Evolutionary conservation across 306 rosid genomes (phyloP).

Genomic region (Purshia tridentata): DNA sequence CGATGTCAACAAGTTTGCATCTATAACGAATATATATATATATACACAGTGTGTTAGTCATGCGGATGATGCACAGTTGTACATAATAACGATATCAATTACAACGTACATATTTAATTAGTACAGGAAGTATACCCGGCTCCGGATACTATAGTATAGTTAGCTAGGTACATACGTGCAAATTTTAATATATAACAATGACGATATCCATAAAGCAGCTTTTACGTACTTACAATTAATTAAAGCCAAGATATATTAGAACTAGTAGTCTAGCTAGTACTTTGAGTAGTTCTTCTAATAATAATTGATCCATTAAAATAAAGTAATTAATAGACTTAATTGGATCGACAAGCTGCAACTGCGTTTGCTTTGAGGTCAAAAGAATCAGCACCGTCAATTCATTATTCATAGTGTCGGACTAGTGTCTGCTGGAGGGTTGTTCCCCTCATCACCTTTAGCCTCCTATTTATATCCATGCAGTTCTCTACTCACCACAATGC

Average conservation of each 20-base stretch:
- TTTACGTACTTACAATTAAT: background rate
- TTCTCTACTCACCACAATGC: constrained; percentile 20
- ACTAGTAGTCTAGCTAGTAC: background rate
- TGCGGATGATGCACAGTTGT: no score
- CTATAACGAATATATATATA: no score
- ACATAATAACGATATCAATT: no score
- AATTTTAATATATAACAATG: background rate
- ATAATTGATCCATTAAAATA: background rate
- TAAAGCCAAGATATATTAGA: background rate
- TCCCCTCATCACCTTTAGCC: background rate
- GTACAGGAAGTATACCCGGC: no score
- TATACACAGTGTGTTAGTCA: no score
- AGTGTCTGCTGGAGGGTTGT: background rate
- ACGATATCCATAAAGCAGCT: constrained; percentile 2
- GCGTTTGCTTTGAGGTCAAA: constrained; percentile 10
- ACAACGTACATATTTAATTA: no score
- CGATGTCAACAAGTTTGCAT: no score
- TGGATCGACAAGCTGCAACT: constrained; percentile 4
- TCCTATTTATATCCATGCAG: constrained; percentile 37
- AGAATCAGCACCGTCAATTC: constrained; percentile 7
- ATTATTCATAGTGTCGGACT: constrained; percentile 15
- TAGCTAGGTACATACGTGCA: constrained; percentile 12
- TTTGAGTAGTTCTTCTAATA: background rate
- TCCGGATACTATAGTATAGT: no score
- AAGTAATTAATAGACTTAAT: no score